Percentiles rank a stretch among this genome's conserved stretches.
Conservation (phyloP, 2,329 filamentous ascomycete genomes). For the Claviceps sp. region DNA sequence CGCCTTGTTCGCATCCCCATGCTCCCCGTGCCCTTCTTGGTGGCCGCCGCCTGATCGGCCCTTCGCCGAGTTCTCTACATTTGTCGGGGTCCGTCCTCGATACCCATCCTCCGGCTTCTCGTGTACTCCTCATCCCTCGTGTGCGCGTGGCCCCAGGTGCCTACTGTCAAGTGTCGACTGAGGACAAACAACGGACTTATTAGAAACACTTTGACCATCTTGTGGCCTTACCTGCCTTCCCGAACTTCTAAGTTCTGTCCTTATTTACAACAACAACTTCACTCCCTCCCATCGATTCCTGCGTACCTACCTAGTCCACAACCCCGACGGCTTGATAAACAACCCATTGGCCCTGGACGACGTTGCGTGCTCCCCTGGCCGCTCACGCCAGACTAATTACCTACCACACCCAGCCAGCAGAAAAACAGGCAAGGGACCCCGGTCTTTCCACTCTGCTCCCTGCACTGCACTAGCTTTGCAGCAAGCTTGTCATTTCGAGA, state of each 20-base stretch:
- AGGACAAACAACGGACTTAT: neutral
- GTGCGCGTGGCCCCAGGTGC: neutral
- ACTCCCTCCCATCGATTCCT: neutral
- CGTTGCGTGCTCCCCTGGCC: conserved; percentile 1
- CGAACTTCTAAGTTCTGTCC: neutral
- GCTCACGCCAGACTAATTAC: conserved; percentile 1
- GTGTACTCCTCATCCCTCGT: neutral
- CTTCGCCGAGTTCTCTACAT: neutral
- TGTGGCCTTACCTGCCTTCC: neutral
- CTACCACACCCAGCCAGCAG: conserved; percentile 1
- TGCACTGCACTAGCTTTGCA: conserved; percentile 1
- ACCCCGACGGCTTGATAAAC: neutral
- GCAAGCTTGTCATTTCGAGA: conserved; percentile 2
- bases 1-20: neutral
- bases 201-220: neutral
- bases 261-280: neutral
- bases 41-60: neutral
- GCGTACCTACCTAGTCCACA: neutral
- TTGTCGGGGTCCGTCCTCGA: neutral
- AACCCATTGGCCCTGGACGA: neutral
- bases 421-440: conserved; percentile 5
- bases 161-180: neutral
- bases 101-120: neutral
- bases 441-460: conserved; percentile 1
- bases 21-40: neutral